Evolutionary conservation across 805 yeast species (phyloP), one percentile per base, ranked within the genome.

Genomic region (Blastobotrys muscicola): DNA sequence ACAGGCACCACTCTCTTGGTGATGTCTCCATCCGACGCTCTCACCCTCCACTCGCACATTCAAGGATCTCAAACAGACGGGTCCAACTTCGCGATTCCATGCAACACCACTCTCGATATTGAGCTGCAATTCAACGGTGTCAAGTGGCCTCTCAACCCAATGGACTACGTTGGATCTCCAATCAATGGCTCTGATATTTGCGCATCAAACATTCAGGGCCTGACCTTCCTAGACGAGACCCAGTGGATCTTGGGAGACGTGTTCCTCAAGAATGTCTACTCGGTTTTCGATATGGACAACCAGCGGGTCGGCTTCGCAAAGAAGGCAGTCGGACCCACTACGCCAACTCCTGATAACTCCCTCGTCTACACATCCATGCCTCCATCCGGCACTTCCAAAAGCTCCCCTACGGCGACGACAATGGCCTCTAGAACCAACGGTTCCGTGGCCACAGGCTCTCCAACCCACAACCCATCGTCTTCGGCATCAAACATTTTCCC

Each of bases 201-300:
- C 64, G 77, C 79, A 9, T 74, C 82, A 5, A 78, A 77, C 52
- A 68, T 79, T 45, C 84, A 77, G 60, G 85, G 83, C 8, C 54
- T 71, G n/a, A 62, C 63, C 23, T 52, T 63, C 10, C 56, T 57
- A 30, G 53, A 58, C 11, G 60, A 65, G 42, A 64, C 63, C 12
- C 57, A 69, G 1, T 80, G 85, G 85, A 71, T 80, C 42, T 60
- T 80, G 33, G 86, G 86, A 4, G 79, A 76, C n/a, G 66, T 76
- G 2, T 79, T 80, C 53, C 58, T 80, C 50, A 70, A 71, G 45
- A 65, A 67, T 29, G 76, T 69, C 43, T 79, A 76, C 55, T 68
- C 78, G 2, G 74, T 76, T 10, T 80, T 77, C 50, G 80, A 80
- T 51, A 64, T 74, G 44, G 75, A 69, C 40, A 53, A 67, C n/a